Percentiles rank a stretch among this genome's conserved stretches.
Conservation (phyloP, 208 protist species). For the Lotmaria passim region DNA sequence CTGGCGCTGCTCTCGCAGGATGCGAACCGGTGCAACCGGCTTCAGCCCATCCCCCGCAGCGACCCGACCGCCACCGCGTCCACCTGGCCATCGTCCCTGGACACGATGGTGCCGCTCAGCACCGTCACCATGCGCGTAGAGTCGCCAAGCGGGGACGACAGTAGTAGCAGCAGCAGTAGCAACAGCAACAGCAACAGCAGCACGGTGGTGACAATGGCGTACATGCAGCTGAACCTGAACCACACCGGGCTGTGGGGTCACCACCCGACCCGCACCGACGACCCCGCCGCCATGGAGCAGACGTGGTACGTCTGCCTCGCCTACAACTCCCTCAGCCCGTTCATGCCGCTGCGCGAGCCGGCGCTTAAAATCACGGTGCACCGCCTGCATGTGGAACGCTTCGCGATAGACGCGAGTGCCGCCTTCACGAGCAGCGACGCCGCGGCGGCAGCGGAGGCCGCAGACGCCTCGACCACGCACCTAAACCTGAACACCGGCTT, state of each 20-base stretch:
- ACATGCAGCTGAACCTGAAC: constrained; percentile 70
- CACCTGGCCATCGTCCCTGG: constrained; percentile 31
- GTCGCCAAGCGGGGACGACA: no score
- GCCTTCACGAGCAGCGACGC: constrained; percentile 35
- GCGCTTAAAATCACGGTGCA: constrained; percentile 49
- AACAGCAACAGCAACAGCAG: background rate
- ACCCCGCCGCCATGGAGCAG: constrained; percentile 20
- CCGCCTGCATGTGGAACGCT: constrained; percentile 39
- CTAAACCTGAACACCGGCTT: constrained; percentile 73
- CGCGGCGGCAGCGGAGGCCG: constrained; percentile 20
- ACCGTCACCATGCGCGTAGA: constrained; percentile 29
- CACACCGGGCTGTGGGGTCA: constrained; percentile 75
- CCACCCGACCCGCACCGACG: constrained; percentile 32
- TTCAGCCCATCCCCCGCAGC: constrained; percentile 31
- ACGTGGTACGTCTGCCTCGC: constrained; percentile 72
- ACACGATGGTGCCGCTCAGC: constrained; percentile 74
- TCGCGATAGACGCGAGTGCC: constrained; percentile 27
- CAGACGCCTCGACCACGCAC: constrained; percentile 29
- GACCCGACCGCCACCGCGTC: constrained; percentile 26
- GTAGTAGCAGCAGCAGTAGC: background rate
- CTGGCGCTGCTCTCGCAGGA: constrained; percentile 53
- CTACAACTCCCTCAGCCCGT: constrained; percentile 47
- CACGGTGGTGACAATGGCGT: constrained; percentile 31
- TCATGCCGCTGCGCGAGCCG: constrained; percentile 37
- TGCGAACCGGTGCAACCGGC: constrained; percentile 37